Conservation (phyloP, 345 rosid species). For the Pistacia integerrima region DNA sequence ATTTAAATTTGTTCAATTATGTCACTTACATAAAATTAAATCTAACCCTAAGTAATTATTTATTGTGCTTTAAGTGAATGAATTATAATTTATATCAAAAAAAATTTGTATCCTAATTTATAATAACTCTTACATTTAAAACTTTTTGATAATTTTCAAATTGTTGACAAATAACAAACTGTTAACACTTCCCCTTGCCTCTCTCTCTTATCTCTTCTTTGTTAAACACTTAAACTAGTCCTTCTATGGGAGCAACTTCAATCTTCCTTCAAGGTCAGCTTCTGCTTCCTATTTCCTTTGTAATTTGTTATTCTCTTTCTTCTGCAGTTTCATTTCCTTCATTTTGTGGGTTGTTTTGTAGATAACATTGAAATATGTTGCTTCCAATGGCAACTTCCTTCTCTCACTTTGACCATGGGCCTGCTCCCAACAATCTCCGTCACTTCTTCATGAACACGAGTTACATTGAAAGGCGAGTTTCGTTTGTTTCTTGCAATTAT, state of each 20-base stretch:
- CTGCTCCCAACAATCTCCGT: not conserved
- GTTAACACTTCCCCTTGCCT: not conserved
- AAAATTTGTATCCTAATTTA: too few species aligned
- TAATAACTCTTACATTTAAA: too few species aligned
- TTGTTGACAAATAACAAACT: not conserved
- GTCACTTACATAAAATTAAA: too few species aligned
- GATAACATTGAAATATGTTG: slow-evolving; percentile 15
- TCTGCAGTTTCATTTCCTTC: not conserved
- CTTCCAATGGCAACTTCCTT: slow-evolving; percentile 4
- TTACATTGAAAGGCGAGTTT: slow-evolving; percentile 8
- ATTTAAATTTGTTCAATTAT: too few species aligned
- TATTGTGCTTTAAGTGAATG: too few species aligned
- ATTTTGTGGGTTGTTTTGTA: not conserved
- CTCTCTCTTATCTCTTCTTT: not conserved
- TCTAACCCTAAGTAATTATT: too few species aligned
- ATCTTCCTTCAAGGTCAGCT: not conserved
- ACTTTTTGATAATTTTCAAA: too few species aligned
- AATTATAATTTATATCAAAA: too few species aligned
- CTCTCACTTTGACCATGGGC: not conserved
- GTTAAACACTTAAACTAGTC: not conserved
- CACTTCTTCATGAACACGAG: not conserved
- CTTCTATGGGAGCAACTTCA: not conserved
- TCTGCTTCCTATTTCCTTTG: not conserved
- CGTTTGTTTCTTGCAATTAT: not conserved
- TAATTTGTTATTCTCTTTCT: not conserved